phyloP scores from a whole-genome alignment of 495 filamentous ascomycete species.

The Aspergillus conjunctus region DNA sequence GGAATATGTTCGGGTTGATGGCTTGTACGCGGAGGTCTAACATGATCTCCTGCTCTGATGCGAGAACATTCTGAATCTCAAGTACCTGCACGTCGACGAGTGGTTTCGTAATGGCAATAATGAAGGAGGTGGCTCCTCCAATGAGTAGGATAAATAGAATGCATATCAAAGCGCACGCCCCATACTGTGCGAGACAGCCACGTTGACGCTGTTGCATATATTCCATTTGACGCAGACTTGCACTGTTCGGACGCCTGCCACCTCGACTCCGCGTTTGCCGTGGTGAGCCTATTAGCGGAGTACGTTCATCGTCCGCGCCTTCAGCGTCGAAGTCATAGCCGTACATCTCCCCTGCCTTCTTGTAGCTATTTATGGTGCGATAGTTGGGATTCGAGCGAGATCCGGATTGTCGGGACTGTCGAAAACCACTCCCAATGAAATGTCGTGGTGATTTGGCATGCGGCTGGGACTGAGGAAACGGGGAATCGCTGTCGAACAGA shows the following conservation, averaged over 20 bases:
- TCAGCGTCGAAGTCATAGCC: constrained; percentile 70
- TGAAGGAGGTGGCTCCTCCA: constrained; percentile 78
- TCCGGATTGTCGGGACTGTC: constrained; percentile 39
- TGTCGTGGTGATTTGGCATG: constrained; percentile 65
- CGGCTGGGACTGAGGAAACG: constrained; percentile 54
- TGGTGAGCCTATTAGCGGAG: constrained; percentile 73
- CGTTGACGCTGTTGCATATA: constrained; percentile 68
- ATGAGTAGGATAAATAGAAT: constrained; percentile 75
- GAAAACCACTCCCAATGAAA: constrained; percentile 39
- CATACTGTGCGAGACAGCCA: constrained; percentile 69
- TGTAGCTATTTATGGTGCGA: constrained; percentile 47
- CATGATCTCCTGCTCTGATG: constrained; percentile 94
- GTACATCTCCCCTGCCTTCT: constrained; percentile 58
- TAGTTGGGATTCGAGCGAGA: constrained; percentile 41
- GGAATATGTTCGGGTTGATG: constrained; percentile 87
- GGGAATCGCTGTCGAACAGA: constrained; percentile 77
- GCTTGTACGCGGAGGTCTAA: constrained; percentile 87
- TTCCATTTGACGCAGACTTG: constrained; percentile 71
- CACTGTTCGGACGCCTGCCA: constrained; percentile 58
- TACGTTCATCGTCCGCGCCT: constrained; percentile 88
- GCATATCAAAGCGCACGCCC: constrained; percentile 74
- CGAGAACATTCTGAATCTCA: constrained; percentile 84
- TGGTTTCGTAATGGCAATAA: constrained; percentile 88
- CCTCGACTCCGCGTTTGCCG: constrained; percentile 62
- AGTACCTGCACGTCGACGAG: constrained; percentile 73